Conservation (phyloP, 164 flowering plant genomes). For the Stephania japonica region DNA sequence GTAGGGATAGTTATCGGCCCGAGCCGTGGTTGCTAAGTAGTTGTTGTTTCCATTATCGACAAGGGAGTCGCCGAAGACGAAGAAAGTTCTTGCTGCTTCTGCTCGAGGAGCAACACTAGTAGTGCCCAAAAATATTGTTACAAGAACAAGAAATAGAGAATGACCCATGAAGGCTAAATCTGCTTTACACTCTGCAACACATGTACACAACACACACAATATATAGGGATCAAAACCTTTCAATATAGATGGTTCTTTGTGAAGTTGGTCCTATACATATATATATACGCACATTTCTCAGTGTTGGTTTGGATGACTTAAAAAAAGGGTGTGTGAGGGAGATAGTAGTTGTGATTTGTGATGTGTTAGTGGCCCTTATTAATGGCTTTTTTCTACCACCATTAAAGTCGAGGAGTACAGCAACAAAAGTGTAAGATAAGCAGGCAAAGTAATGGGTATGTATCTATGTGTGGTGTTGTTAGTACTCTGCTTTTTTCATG, state of each 20-base stretch:
- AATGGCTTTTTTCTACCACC: constrained; percentile 5
- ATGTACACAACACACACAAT: too few species aligned
- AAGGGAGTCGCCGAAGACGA: constrained; percentile 82
- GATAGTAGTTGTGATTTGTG: neutral
- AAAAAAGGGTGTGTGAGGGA: neutral
- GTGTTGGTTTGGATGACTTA: neutral
- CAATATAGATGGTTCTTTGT: too few species aligned
- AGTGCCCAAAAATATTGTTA: constrained; percentile 4
- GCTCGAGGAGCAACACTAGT: constrained; percentile 1
- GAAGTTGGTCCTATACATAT: neutral
- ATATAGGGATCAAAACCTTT: too few species aligned
- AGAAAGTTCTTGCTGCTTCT: constrained; percentile 59
- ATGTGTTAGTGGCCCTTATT: neutral
- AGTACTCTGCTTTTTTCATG: neutral
- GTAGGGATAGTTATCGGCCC: constrained; percentile 74
- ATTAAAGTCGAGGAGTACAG: neutral
- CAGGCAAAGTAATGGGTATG: neutral
- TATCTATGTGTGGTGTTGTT: neutral
- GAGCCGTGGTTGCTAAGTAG: constrained; percentile 58
- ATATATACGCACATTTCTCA: neutral
- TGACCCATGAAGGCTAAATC: too few species aligned
- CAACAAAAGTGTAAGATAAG: neutral
- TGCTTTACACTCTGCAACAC: too few species aligned
- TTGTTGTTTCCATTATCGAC: constrained; percentile 83
- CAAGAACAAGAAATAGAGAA: neutral